Percentiles rank a stretch among this genome's conserved stretches.
phyloP scores from a whole-genome alignment of 2,329 filamentous ascomycete species.

The Colletotrichum australisinense region DNA sequence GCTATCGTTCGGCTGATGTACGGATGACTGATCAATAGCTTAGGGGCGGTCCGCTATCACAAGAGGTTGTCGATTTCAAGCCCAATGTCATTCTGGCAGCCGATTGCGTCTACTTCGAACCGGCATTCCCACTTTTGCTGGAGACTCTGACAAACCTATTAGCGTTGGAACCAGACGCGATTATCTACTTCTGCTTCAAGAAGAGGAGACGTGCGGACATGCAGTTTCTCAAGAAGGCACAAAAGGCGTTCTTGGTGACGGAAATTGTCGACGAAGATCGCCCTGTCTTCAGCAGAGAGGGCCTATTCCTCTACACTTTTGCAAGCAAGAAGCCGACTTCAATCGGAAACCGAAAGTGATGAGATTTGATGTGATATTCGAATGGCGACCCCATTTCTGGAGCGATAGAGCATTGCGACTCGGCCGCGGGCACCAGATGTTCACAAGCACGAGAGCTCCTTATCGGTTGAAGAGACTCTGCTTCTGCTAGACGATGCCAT shows the following conservation, averaged over 20 bases:
- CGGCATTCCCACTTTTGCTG: constrained; percentile 89
- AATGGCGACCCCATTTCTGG: not conserved
- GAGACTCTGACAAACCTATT: constrained; percentile 81
- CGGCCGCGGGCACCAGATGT: not conserved
- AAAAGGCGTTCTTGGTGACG: constrained; percentile 72
- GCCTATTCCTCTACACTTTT: constrained; percentile 71
- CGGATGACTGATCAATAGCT: constrained; percentile 17
- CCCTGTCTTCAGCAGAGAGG: constrained; percentile 66
- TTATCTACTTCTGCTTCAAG: constrained; percentile 91
- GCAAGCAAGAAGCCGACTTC: constrained; percentile 48
- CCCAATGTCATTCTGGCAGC: constrained; percentile 91
- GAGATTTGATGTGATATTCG: not conserved
- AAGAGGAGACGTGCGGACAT: constrained; percentile 85
- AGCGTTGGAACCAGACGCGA: constrained; percentile 73
- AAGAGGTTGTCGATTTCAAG: constrained; percentile 62
- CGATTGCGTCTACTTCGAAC: constrained; percentile 97
- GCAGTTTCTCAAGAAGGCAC: constrained; percentile 78
- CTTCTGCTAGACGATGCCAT: not conserved
- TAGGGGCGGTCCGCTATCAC: constrained; percentile 71
- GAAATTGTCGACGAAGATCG: constrained; percentile 73
- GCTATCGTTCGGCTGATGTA: constrained; percentile 13
- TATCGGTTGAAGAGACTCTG: not conserved
- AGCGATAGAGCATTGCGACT: not conserved
- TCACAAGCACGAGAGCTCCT: not conserved
- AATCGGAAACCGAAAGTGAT: not conserved